Conservation (phyloP, 83 land plant genomes). For the Diphasiastrum complanatum region DNA sequence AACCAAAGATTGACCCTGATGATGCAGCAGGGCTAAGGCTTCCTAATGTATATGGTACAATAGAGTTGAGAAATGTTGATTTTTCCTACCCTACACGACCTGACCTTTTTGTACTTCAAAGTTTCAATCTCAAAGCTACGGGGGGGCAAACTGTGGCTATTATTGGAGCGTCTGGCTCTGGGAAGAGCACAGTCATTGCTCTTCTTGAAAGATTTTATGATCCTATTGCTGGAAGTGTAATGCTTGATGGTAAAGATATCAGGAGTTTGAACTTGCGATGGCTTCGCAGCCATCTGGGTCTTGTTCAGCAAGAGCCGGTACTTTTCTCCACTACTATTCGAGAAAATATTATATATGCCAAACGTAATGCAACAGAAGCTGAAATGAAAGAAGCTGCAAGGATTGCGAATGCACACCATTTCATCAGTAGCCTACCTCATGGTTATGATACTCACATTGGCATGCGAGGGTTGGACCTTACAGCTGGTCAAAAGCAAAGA, state of each 20-base stretch:
- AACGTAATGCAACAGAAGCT: conserved; percentile 37
- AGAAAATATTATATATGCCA: conserved; percentile 51
- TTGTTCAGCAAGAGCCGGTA: conserved; percentile 56
- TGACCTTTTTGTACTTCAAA: conserved; percentile 66
- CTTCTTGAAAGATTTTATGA: conserved; percentile 53
- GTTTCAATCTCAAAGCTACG: conserved; percentile 79
- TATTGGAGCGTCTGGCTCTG: conserved; percentile 93
- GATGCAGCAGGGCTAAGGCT: conserved; percentile 75
- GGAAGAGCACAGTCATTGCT: conserved; percentile 86
- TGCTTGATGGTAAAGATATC: conserved; percentile 42
- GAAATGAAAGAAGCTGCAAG: conserved; percentile 41
- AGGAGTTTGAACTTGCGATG: conserved; percentile 33
- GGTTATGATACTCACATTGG: conserved; percentile 99
- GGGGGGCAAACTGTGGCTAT: conserved; percentile 94
- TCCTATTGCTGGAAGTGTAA: conserved; percentile 27
- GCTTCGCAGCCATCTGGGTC: conserved; percentile 37
- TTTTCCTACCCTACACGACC: conserved; percentile 87
- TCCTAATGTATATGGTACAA: conserved; percentile 79
- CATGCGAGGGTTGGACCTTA: conserved; percentile 83
- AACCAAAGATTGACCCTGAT: conserved; percentile 84
- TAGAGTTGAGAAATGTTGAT: conserved; percentile 81
- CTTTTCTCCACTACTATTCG: conserved; percentile 44
- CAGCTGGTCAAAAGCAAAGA: conserved; percentile 87
- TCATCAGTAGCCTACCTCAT: conserved; percentile 71
- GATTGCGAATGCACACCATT: conserved; percentile 39